Base-by-base conservation (phyloP, 225 moss, liverwort and hornwort species). In the Pseudisothecium myosuroides region DNA sequence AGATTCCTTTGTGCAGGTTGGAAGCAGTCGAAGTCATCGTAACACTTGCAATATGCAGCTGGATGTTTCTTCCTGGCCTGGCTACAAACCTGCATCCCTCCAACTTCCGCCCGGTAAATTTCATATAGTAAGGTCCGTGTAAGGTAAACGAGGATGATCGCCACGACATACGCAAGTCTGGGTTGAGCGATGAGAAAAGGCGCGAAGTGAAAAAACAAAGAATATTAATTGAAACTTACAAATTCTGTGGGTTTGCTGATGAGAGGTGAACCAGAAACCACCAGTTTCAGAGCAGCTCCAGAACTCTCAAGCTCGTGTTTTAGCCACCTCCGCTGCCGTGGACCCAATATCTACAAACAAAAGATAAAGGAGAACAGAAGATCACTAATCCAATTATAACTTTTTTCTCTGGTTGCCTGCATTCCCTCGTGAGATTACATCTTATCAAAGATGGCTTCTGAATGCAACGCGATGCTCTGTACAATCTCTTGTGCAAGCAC, bases 181-280 rank as follows among this genome's bases (percentile, higher is more conserved):
- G 23, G 43, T 75, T 76, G 5, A 11, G 73, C 60, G 43, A 61
- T 20, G 76, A 36, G n/a, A 56, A 41, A 41, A 71, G 50, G 67
- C 41, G 63, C 34, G 39, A 69, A 41, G 72, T 72, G 86, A 41
- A 80, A 39, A 85, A 13, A 39, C 7, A 22, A 80, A 71, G 39
- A 41, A 47, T 19, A 55, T 24, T 36, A 37, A 67, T 68, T 69
- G 58, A 64, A 91, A 90, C 97, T 95, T 91, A 98, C 95, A 92
- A 96, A 95, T 60, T 96, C 91, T 75, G 87, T 90, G 24, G 96
- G 98, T 74, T 96, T 98, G 88, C 96, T 98, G 91, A 98, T 94
- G 72, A 93, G 95, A 83, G 98, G 98, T 83, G 98, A 98, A 66
- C 96, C 98, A 85, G 98, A 98, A 76, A 98, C 96, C 76, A 98